These are phyloP conservation scores for Penicillium sp. DNA, from an alignment of 2,329 filamentous ascomycete genomes.

Conservation along the genomic window DNA sequence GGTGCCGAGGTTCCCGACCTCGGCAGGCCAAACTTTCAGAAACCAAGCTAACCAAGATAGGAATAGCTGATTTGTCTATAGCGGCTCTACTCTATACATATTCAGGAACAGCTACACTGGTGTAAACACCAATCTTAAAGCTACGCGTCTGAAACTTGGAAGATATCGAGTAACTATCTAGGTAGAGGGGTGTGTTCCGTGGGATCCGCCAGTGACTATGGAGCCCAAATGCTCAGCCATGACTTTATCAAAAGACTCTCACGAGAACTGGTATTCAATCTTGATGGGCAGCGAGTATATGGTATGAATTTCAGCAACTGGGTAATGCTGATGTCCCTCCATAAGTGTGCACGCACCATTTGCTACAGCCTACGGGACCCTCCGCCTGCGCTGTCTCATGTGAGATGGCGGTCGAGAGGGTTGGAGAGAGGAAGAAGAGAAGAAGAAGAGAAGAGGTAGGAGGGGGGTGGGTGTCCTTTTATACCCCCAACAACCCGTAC, in stretches of 20 bases:
- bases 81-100: too few species aligned
- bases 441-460: background rate
- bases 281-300: too few species aligned
- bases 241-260: too few species aligned
- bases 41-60: background rate
- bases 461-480: background rate
- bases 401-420: background rate
- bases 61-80: slow-evolving; percentile 1
- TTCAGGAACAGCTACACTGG: background rate
- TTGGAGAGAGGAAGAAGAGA: background rate
- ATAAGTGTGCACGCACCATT: background rate
- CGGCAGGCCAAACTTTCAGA: background rate
- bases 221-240: too few species aligned
- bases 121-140: background rate
- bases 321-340: too few species aligned
- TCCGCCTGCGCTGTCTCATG: background rate
- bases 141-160: background rate
- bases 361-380: background rate
- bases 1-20: background rate
- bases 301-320: too few species aligned
- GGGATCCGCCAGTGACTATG: too few species aligned
- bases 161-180: too few species aligned
- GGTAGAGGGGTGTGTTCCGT: background rate
- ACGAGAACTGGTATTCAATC: too few species aligned
- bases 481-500: background rate